phyloP scores from a whole-genome alignment of 164 flowering plant genomes.

The Sextonia rubra region DNA sequence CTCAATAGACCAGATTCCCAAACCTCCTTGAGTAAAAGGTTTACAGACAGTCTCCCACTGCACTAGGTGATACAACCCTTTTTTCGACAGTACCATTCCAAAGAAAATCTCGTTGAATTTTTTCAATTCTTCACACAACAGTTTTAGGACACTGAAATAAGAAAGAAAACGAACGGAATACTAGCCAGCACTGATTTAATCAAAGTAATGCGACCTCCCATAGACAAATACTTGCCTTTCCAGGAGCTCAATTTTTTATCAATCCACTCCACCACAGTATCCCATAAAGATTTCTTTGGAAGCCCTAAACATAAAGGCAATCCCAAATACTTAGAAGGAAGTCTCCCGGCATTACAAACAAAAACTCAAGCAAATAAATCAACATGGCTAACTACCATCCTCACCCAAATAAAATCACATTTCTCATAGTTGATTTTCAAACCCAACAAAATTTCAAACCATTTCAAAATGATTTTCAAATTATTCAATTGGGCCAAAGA shows the following conservation, averaged over 20 bases:
- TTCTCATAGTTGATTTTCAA: not conserved
- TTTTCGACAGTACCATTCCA: not conserved
- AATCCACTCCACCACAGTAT: not conserved
- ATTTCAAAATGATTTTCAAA: not conserved
- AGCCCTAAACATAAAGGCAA: too few relatives aligned
- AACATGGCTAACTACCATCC: too few relatives aligned
- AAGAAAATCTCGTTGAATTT: not conserved
- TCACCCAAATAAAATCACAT: not conserved
- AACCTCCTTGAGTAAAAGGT: too few relatives aligned
- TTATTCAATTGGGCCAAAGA: not conserved
- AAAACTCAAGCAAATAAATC: not conserved
- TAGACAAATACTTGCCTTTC: not conserved
- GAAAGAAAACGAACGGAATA: not conserved
- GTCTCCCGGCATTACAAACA: not conserved
- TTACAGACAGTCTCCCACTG: not conserved
- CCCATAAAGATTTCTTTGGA: not conserved
- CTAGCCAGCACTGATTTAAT: too few relatives aligned
- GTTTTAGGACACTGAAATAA: not conserved
- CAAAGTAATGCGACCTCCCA: not conserved
- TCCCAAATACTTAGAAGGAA: not conserved
- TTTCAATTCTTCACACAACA: too few relatives aligned
- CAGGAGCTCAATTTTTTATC: not conserved
- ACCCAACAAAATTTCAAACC: not conserved
- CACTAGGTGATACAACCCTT: not conserved
- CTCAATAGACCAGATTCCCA: too few relatives aligned